Conservation (phyloP, 163 green algal genomes). For the Coccomyxa subellipsoidea region DNA sequence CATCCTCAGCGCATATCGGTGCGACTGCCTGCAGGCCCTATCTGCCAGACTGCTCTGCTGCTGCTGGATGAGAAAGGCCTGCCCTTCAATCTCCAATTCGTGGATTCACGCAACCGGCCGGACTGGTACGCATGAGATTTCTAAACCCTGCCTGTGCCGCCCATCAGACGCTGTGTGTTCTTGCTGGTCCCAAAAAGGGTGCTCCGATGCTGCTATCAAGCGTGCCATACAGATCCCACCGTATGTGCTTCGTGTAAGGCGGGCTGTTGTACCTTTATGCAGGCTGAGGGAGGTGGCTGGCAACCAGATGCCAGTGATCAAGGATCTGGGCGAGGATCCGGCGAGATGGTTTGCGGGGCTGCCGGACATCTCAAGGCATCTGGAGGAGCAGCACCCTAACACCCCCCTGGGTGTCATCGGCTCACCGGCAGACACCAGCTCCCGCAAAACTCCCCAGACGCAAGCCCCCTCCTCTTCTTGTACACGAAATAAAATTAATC, state of each 20-base stretch:
- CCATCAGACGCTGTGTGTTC: no score
- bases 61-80: slow-evolving; percentile 2
- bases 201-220: no score
- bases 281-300: background rate
- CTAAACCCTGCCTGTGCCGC: no score
- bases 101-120: background rate
- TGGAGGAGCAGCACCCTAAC: background rate
- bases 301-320: background rate
- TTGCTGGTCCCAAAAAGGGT: no score
- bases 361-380: background rate
- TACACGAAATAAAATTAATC: background rate
- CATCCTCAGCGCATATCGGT: background rate
- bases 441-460: background rate
- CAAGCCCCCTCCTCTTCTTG: background rate
- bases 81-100: background rate
- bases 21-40: background rate
- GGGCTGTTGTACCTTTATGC: no score
- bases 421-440: background rate
- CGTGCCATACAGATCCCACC: no score
- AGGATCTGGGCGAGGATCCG: background rate
- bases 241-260: no score
- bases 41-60: background rate
- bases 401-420: background rate
- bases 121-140: background rate
- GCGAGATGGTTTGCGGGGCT: background rate